These are phyloP conservation scores for Nematocida ausubeli DNA, from an alignment of 371 early-diverging fungal species.

Conservation along the genomic window DNA sequence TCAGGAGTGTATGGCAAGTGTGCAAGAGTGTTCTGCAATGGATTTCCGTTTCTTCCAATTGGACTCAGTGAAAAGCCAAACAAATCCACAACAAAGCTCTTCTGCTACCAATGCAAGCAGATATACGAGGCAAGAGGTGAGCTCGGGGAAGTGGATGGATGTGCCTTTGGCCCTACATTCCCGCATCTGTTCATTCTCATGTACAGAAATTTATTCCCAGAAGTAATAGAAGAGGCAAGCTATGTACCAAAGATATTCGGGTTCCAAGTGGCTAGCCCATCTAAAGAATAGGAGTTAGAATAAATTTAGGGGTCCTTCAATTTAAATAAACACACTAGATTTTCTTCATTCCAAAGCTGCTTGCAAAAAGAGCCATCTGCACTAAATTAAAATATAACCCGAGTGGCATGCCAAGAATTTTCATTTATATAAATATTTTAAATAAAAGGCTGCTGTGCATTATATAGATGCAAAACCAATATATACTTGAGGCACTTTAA, in stretches of 20 bases:
- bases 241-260: constrained; percentile 58
- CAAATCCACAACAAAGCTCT: constrained; percentile 71
- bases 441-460: too few species aligned
- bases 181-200: constrained; percentile 86
- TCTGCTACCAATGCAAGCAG: constrained; percentile 75
- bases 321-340: too few species aligned
- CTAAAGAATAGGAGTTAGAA: constrained; percentile 69
- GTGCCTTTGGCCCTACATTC: constrained; percentile 90
- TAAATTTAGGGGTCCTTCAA: too few species aligned
- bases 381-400: too few species aligned
- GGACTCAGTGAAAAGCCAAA: constrained; percentile 78
- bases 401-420: too few species aligned
- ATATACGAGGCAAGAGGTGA: constrained; percentile 76
- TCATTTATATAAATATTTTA: too few species aligned
- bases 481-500: too few species aligned
- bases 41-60: constrained; percentile 75
- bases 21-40: constrained; percentile 80
- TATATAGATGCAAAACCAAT: too few species aligned
- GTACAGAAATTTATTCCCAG: constrained; percentile 72
- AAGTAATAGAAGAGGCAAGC: constrained; percentile 42
- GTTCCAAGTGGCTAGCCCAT: constrained; percentile 46
- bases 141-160: constrained; percentile 78
- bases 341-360: too few species aligned
- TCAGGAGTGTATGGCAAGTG: constrained; percentile 85
- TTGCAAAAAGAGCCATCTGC: too few species aligned